These are phyloP conservation scores for Datura wrightii DNA, from an alignment of 257 asterid species.

Conservation along the genomic window DNA sequence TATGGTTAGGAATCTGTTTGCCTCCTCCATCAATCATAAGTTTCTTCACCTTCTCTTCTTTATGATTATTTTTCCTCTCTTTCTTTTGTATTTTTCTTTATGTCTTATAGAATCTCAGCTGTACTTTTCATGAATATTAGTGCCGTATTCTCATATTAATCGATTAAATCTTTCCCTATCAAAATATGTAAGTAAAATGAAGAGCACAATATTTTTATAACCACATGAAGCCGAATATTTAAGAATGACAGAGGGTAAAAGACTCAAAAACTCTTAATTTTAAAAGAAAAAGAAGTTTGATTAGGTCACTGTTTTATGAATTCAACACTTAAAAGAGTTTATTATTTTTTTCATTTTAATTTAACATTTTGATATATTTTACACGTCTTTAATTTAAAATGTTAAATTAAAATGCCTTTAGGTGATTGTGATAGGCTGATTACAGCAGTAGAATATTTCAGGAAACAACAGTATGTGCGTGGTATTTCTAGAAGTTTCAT, in stretches of 20 bases:
- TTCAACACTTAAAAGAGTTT: background rate
- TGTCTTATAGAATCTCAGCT: conserved; percentile 18
- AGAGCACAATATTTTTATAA: background rate
- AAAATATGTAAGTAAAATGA: background rate
- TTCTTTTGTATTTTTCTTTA: background rate
- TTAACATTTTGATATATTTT: no score
- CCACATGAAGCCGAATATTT: conserved; percentile 4
- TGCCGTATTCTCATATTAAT: conserved; percentile 11
- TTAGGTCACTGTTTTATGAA: background rate
- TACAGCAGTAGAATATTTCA: conserved; percentile 12
- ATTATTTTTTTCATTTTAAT: no score
- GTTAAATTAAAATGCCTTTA: no score
- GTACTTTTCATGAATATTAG: conserved; percentile 15
- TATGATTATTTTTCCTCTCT: background rate
- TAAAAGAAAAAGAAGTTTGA: background rate
- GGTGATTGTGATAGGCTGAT: conserved; percentile 2
- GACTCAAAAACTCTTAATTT: background rate
- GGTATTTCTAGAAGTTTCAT: conserved; percentile 5
- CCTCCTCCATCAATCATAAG: background rate
- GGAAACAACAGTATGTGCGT: background rate
- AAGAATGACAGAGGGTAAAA: background rate
- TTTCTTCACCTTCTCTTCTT: background rate
- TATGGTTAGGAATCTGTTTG: background rate
- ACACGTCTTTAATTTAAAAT: no score
- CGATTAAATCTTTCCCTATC: background rate